These are phyloP conservation scores for Geranomyces michiganensis DNA, from an alignment of 192 early-diverging fungal genomes.

Conservation along the genomic window DNA sequence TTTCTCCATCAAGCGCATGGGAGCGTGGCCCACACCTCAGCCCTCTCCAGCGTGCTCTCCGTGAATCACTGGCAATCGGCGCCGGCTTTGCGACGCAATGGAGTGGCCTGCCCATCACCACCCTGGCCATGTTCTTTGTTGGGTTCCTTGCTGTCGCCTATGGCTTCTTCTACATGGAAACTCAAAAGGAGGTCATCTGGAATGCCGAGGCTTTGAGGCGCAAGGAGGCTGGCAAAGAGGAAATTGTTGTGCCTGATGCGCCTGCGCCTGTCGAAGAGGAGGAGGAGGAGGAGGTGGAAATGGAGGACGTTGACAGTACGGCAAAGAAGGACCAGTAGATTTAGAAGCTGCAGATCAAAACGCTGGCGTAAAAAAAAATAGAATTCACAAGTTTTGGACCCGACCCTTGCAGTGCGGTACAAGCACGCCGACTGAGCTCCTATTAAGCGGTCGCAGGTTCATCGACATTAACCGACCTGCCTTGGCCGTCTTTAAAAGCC, in stretches of 20 bases:
- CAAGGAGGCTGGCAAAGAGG: not conserved
- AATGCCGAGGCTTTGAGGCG: not conserved
- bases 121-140: slow-evolving; percentile 1
- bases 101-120: not conserved
- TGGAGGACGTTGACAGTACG: not conserved
- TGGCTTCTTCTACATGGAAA: slow-evolving; percentile 20
- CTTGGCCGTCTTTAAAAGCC: no score
- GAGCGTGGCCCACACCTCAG: slow-evolving; percentile 17
- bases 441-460: no score
- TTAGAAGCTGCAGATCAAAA: no score
- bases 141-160: not conserved
- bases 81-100: slow-evolving; percentile 23
- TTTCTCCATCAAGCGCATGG: slow-evolving; percentile 15
- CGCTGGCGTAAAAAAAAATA: no score
- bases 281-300: slow-evolving; percentile 7
- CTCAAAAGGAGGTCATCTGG: slow-evolving; percentile 12
- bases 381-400: no score
- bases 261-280: not conserved
- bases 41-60: slow-evolving; percentile 11
- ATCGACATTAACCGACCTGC: no score
- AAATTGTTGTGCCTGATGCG: not conserved
- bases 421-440: no score
- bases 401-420: no score
- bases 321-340: slow-evolving; percentile 6
- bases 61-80: slow-evolving; percentile 1